phyloP scores from a whole-genome alignment of 805 yeast genomes.

The Yamadazyma takamatsuzukensis region DNA sequence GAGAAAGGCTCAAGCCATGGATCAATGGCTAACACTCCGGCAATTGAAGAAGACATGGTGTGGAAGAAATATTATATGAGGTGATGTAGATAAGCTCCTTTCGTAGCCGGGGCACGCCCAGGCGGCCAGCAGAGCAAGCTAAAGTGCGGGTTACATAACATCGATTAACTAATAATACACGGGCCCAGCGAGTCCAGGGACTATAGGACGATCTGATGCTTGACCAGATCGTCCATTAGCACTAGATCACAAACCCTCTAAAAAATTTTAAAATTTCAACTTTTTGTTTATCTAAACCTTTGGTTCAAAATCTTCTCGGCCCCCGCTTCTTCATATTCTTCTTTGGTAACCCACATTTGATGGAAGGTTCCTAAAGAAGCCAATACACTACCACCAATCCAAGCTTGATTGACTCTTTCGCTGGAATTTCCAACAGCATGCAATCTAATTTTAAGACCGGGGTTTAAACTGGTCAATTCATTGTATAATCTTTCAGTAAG shows the following conservation, averaged over 20 bases:
- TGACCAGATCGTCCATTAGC: no score
- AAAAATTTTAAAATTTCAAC: no score
- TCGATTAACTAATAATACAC: no score
- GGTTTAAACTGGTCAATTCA: constrained; percentile 67
- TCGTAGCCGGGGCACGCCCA: no score
- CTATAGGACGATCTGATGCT: no score
- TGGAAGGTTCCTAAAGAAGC: constrained; percentile 91
- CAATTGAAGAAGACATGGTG: constrained; percentile 30
- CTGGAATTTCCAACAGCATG: constrained; percentile 74
- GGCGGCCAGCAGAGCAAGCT: no score
- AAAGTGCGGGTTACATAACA: no score
- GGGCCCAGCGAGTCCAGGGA: no score
- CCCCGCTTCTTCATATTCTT: constrained; percentile 87
- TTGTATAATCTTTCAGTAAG: constrained; percentile 69
- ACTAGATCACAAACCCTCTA: no score
- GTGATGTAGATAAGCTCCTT: no score
- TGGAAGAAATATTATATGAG: no score
- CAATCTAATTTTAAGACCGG: constrained; percentile 81
- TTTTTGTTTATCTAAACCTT: constrained; percentile 69
- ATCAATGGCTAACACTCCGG: constrained; percentile 71
- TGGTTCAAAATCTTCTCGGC: constrained; percentile 73
- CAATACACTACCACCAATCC: constrained; percentile 91
- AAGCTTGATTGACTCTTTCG: constrained; percentile 77
- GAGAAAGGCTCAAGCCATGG: constrained; percentile 84
- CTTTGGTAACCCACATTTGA: constrained; percentile 88